A percentile compares a stretch with the other conserved stretches of the same genome.
These are phyloP conservation scores for Crucihimalaya himalaica DNA, from an alignment of 345 rosid genomes.

Conservation along the genomic window DNA sequence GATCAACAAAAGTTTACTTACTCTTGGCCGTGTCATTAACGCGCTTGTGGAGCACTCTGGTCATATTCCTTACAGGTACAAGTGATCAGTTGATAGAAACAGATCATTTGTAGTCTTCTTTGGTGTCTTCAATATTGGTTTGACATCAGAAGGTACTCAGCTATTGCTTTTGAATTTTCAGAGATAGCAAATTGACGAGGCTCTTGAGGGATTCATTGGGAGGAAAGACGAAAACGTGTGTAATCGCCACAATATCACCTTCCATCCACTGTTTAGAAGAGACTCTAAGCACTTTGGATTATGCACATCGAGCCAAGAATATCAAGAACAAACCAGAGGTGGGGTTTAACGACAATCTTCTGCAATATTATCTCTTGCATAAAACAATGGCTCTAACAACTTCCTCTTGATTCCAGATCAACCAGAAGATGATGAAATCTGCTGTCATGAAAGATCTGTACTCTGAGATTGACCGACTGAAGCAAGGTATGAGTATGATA, in stretches of 20 bases:
- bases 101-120: neutral
- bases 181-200: conserved; percentile 97
- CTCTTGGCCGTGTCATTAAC: conserved; percentile 96
- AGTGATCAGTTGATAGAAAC: conserved; percentile 17
- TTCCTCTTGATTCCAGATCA: conserved; percentile 56
- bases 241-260: conserved; percentile 96
- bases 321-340: conserved; percentile 99
- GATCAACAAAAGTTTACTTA: conserved; percentile 97
- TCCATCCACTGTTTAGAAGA: conserved; percentile 93
- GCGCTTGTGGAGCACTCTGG: conserved; percentile 98
- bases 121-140: neutral
- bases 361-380: neutral
- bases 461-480: conserved; percentile 93
- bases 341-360: conserved; percentile 30
- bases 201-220: conserved; percentile 96
- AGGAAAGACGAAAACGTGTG: conserved; percentile 98
- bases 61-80: conserved; percentile 93
- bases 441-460: conserved; percentile 97
- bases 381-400: neutral
- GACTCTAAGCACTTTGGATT: conserved; percentile 95
- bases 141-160: conserved; percentile 5
- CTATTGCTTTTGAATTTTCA: conserved; percentile 43
- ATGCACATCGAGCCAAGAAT: conserved; percentile 99
- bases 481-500: conserved; percentile 65
- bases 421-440: conserved; percentile 99